phyloP scores from a whole-genome alignment of 768 basidiomycete species.

The Dendrothele bispora region DNA sequence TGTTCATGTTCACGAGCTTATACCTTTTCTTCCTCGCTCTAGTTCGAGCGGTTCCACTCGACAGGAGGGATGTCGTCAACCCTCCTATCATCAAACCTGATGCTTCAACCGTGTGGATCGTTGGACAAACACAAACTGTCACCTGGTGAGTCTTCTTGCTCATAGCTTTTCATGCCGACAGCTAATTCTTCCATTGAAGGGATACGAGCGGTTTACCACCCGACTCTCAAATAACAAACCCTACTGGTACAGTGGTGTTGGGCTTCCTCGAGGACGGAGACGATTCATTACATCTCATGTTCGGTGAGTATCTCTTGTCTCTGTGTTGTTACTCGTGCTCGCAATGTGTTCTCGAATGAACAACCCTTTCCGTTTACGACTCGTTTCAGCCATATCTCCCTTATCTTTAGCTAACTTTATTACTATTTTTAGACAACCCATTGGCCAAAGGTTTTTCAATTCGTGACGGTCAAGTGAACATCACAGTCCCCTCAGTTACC shows the following conservation, averaged over 20 bases:
- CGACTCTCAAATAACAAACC: slow-evolving; percentile 46
- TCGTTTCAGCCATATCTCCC: no score
- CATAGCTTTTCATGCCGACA: not conserved
- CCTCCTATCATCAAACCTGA: slow-evolving; percentile 49
- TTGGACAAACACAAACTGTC: slow-evolving; percentile 44
- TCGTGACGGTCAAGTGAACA: slow-evolving; percentile 41
- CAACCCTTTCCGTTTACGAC: no score
- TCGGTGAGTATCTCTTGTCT: slow-evolving; percentile 36
- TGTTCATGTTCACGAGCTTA: slow-evolving; percentile 14
- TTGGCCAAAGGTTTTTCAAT: slow-evolving; percentile 59
- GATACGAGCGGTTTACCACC: slow-evolving; percentile 48
- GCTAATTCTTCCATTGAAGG: slow-evolving; percentile 31
- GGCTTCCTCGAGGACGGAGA: slow-evolving; percentile 41
- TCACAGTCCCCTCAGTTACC: slow-evolving; percentile 53
- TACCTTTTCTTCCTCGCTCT: slow-evolving; percentile 19
- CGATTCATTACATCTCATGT: slow-evolving; percentile 49
- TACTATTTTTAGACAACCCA: slow-evolving; percentile 44
- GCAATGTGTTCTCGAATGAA: not conserved
- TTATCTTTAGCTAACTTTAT: slow-evolving; percentile 9
- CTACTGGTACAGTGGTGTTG: slow-evolving; percentile 49
- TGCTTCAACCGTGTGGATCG: slow-evolving; percentile 40
- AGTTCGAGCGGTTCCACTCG: slow-evolving; percentile 20
- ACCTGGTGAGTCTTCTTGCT: slow-evolving; percentile 43
- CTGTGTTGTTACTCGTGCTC: not conserved
- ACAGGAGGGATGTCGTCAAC: slow-evolving; percentile 42